These are phyloP conservation scores for Marsdenia floribunda DNA, from an alignment of 257 asterid genomes.

Conservation along the genomic window DNA sequence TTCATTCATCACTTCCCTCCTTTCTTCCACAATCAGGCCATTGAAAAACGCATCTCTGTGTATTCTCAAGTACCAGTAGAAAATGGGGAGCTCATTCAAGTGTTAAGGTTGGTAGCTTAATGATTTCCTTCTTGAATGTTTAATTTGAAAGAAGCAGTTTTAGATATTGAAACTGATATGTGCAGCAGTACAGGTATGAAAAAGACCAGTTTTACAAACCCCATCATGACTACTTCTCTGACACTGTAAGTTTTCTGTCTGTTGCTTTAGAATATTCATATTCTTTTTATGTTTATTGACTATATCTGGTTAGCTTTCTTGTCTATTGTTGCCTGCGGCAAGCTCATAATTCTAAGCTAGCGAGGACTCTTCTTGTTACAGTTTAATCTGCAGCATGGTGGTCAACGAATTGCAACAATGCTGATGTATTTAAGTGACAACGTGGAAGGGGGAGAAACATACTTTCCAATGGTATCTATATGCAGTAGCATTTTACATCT, in stretches of 20 bases:
- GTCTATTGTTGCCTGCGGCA: background rate
- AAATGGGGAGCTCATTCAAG: constrained; percentile 90
- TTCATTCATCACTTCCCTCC: background rate
- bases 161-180: constrained; percentile 62
- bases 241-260: constrained; percentile 41
- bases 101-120: constrained; percentile 50
- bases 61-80: constrained; percentile 74
- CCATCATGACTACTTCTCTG: constrained; percentile 84
- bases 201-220: constrained; percentile 68
- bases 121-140: constrained; percentile 10
- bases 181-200: constrained; percentile 87
- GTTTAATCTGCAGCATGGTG: constrained; percentile 61
- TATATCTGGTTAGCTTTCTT: background rate
- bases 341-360: constrained; percentile 1
- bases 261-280: background rate
- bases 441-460: constrained; percentile 78
- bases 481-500: background rate
- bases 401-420: constrained; percentile 71
- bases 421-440: constrained; percentile 64
- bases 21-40: constrained; percentile 47
- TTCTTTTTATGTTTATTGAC: constrained; percentile 12
- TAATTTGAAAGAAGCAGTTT: constrained; percentile 23
- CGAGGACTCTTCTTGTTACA: constrained; percentile 28
- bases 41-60: constrained; percentile 79
- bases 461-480: constrained; percentile 50